Evolutionary conservation across 192 early-diverging fungal genomes (phyloP).

Genomic region (Podila epicladia): DNA sequence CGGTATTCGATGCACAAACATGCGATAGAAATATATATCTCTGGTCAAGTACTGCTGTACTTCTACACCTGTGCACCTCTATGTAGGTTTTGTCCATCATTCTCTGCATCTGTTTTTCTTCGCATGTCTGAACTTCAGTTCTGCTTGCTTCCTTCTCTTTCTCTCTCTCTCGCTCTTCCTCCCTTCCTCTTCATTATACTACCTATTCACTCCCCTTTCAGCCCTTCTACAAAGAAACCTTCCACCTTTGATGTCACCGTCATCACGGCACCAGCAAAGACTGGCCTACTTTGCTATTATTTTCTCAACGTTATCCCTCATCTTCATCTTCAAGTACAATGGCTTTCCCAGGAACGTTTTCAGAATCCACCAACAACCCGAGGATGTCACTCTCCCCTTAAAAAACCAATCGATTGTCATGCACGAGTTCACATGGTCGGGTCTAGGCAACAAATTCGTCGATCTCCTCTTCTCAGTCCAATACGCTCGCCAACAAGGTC

Average conservation of each 20-base stretch:
- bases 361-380: not conserved
- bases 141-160: not conserved
- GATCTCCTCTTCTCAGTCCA: slow-evolving; percentile 4
- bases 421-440: slow-evolving; percentile 10
- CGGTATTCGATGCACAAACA: too few species aligned
- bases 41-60: too few species aligned
- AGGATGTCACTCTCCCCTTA: not conserved
- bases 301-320: not conserved
- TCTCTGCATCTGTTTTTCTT: too few species aligned
- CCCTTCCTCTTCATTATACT: not conserved
- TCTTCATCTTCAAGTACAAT: not conserved
- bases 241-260: not conserved
- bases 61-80: too few species aligned
- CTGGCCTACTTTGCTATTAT: too few species aligned
- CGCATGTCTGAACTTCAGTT: too few species aligned
- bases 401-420: slow-evolving; percentile 1
- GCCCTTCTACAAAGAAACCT: not conserved
- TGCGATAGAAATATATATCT: too few species aligned
- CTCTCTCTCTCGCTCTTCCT: not conserved
- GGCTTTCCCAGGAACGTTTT: not conserved
- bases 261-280: too few species aligned
- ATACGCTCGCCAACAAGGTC: slow-evolving; percentile 3
- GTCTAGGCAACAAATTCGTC: slow-evolving; percentile 7
- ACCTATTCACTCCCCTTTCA: too few species aligned
- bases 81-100: too few species aligned